A percentile compares a stretch with the other conserved stretches of the same genome.
Conservation (phyloP, 2,329 filamentous ascomycete species). For the Fusarium albidum region DNA sequence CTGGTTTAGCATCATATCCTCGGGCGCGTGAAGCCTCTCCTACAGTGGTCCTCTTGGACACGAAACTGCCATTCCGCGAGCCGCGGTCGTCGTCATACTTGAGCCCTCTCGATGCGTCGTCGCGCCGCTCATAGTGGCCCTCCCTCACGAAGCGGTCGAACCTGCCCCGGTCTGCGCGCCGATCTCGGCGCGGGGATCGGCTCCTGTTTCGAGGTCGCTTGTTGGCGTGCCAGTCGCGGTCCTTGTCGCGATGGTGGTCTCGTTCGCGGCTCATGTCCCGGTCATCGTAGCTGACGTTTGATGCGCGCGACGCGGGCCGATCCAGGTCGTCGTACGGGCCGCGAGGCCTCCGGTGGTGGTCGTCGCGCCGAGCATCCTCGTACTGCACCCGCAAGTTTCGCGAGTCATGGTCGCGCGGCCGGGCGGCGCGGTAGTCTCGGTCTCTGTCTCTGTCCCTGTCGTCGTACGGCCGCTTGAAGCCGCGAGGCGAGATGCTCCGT, state of each 20-base stretch:
- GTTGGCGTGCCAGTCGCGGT: slow-evolving; percentile 56
- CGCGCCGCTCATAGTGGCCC: slow-evolving; percentile 38
- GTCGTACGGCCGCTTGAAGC: slow-evolving; percentile 72
- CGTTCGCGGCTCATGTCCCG: slow-evolving; percentile 49
- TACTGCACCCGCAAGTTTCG: slow-evolving; percentile 69
- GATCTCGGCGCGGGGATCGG: slow-evolving; percentile 56
- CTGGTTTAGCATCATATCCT: slow-evolving; percentile 74
- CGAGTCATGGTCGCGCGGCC: slow-evolving; percentile 55
- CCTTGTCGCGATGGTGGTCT: slow-evolving; percentile 51
- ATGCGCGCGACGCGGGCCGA: slow-evolving; percentile 54
- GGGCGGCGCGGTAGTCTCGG: slow-evolving; percentile 61
- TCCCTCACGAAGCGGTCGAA: slow-evolving; percentile 46
- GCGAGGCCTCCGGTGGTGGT: slow-evolving; percentile 56
- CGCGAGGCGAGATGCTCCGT: slow-evolving; percentile 68
- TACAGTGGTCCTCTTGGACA: slow-evolving; percentile 70
- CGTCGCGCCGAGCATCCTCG: slow-evolving; percentile 62
- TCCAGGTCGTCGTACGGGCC: slow-evolving; percentile 66
- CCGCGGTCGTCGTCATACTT: slow-evolving; percentile 56
- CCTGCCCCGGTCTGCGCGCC: slow-evolving; percentile 47
- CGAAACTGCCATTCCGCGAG: slow-evolving; percentile 59
- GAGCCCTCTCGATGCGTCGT: slow-evolving; percentile 33
- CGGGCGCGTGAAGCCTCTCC: slow-evolving; percentile 65
- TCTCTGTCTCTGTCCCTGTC: slow-evolving; percentile 58
- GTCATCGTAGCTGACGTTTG: slow-evolving; percentile 57
- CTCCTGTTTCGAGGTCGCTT: slow-evolving; percentile 66